Conservation (phyloP, 2,329 filamentous ascomycete genomes). For the Ascochyta clinopodiicola region DNA sequence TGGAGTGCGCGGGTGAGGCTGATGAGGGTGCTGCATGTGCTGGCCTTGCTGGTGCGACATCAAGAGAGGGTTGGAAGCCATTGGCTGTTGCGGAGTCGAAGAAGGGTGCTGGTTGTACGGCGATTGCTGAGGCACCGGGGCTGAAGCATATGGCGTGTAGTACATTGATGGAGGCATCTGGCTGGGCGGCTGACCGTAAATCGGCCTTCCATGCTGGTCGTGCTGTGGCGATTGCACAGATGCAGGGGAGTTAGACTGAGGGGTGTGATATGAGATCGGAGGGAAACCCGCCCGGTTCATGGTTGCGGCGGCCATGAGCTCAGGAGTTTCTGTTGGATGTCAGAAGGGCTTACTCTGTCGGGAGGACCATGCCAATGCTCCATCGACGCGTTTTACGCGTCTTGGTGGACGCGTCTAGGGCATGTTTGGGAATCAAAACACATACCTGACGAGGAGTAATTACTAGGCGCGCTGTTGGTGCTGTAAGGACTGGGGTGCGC, state of each 20-base stretch:
- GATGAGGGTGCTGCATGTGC: constrained; percentile 52
- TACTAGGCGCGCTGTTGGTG: constrained; percentile 78
- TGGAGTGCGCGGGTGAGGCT: constrained; percentile 56
- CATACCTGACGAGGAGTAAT: constrained; percentile 76
- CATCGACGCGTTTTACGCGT: constrained; percentile 15
- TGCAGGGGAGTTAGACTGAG: constrained; percentile 92
- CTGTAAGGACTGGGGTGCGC: constrained; percentile 84
- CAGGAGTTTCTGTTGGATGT: constrained; percentile 76
- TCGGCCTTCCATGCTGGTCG: constrained; percentile 81
- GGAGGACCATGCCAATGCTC: not conserved
- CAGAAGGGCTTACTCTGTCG: constrained; percentile 32
- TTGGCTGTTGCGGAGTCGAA: constrained; percentile 62
- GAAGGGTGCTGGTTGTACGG: constrained; percentile 64
- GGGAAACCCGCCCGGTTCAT: constrained; percentile 75
- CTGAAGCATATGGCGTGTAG: constrained; percentile 61
- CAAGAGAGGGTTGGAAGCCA: constrained; percentile 56
- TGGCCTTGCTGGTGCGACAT: constrained; percentile 59
- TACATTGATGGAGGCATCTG: constrained; percentile 89
- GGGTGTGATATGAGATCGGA: constrained; percentile 87
- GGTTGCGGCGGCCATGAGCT: constrained; percentile 70
- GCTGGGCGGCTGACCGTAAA: constrained; percentile 81
- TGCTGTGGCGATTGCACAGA: constrained; percentile 92
- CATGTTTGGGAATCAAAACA: constrained; percentile 6
- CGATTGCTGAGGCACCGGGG: constrained; percentile 60
- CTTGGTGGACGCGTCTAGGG: constrained; percentile 12